Evolutionary conservation across 2,329 filamentous ascomycete species (phyloP), one percentile per base, ranked within the genome.

Genomic region (Xylariales sp.): DNA sequence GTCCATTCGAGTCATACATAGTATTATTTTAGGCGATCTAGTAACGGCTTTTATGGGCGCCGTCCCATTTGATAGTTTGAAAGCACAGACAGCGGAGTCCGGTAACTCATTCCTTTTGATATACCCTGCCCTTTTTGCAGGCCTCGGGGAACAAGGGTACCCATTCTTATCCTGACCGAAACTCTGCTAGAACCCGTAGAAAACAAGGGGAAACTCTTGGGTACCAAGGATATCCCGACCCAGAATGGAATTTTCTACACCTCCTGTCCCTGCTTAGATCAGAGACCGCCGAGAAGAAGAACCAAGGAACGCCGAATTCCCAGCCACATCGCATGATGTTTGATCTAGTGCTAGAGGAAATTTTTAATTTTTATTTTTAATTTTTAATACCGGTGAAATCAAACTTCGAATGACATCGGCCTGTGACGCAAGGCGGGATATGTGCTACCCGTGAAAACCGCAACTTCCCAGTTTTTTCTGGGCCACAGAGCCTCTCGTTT

Each of bases 211-310:
- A 23, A 25, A 19, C 8, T 17, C 19, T 38, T 33, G 30, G 37
- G 37, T 33, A 39, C 33, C 37, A 39, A 39, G 37, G 37, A 33
- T n/a, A 39, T 39, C 37, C 37, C 37, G 27, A 31, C 27, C 11
- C 15, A 10, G 37, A 7, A 14, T 16, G 11, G 29, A 30, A 7
- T 30, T n/a, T n/a, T n/a, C n/a, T 30, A 30, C 29, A 30, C 29
- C 29, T 30, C 29, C 16, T 13, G 14, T 30, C 29, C 29, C 16
- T 30, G 14, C 20, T 15, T 24, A 27, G 29, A 39, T 30, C 37
- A 30, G 29, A 33, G 24, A 33, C 20, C 20, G 21, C 28, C 33
- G 14, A 33, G 5, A 24, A n/a, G 19, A 23, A 21, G 15, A 33
- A 33, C 28, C 37, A 33, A 33, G 37, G 37, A 16, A 39, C 27